These are phyloP conservation scores for Kalmusia sp. DNA, from an alignment of 2,329 filamentous ascomycete genomes.

Conservation along the genomic window DNA sequence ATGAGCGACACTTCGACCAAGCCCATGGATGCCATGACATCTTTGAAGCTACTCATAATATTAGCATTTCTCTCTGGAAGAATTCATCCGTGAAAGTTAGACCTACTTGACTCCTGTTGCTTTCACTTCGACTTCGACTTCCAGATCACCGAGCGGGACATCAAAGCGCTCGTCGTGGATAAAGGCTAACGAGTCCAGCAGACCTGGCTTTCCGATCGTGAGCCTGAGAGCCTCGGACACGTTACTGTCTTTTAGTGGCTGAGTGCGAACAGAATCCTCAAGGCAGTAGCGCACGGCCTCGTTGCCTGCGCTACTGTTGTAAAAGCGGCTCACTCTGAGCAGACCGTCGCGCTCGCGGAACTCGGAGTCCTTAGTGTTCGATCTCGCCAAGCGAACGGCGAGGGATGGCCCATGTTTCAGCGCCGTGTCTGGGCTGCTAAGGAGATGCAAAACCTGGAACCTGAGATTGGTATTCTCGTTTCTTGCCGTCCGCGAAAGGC, in stretches of 20 bases:
- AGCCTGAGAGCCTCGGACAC: too few relatives aligned
- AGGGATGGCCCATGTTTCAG: too few relatives aligned
- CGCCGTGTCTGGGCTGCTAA: too few relatives aligned
- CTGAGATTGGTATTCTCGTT: too few relatives aligned
- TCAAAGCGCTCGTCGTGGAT: background rate
- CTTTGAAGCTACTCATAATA: constrained; percentile 1
- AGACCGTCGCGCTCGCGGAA: background rate
- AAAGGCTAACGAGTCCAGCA: background rate
- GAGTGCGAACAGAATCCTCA: background rate
- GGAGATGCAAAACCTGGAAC: too few relatives aligned
- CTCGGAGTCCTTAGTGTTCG: too few relatives aligned
- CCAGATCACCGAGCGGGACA: constrained; percentile 6
- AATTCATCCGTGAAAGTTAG: too few relatives aligned
- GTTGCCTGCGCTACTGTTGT: background rate
- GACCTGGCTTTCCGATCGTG: background rate
- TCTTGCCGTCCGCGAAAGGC: too few relatives aligned
- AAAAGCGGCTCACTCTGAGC: background rate
- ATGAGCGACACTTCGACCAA: constrained; percentile 22
- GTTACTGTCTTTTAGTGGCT: too few relatives aligned
- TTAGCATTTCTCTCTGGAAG: too few relatives aligned
- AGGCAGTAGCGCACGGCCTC: background rate
- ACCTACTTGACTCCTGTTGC: constrained; percentile 4
- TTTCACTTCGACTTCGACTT: constrained; percentile 37
- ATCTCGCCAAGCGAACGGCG: too few relatives aligned
- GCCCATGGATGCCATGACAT: constrained; percentile 23